Evolutionary conservation across 2,329 filamentous ascomycete genomes (phyloP).

Genomic region (Alternaria sp.): DNA sequence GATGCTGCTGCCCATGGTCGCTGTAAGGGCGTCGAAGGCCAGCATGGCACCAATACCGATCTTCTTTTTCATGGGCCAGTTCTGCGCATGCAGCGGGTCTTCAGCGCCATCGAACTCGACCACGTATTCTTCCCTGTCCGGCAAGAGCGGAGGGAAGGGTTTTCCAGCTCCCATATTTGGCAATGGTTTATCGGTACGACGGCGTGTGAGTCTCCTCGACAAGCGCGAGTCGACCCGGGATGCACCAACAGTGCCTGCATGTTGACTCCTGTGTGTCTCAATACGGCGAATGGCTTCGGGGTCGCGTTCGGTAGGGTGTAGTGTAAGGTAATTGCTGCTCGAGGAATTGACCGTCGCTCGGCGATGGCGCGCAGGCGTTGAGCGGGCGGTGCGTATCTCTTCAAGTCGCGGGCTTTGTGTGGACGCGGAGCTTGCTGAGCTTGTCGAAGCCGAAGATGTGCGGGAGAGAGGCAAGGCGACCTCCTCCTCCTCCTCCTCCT

Average conservation of each 20-base stretch:
- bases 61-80: constrained; percentile 85
- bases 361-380: constrained; percentile 26
- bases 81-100: constrained; percentile 86
- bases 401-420: constrained; percentile 35
- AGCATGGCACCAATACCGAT: constrained; percentile 71
- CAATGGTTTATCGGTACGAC: constrained; percentile 61
- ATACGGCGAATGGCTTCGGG: constrained; percentile 76
- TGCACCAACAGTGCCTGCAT: constrained; percentile 72
- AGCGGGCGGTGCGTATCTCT: constrained; percentile 42
- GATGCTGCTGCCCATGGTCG: constrained; percentile 68
- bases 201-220: constrained; percentile 52
- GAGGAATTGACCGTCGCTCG: constrained; percentile 34
- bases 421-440: constrained; percentile 26
- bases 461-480: constrained; percentile 35
- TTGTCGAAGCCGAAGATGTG: constrained; percentile 33
- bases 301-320: constrained; percentile 65
- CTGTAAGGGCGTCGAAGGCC: constrained; percentile 74
- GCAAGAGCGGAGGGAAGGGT: constrained; percentile 73
- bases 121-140: constrained; percentile 78
- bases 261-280: constrained; percentile 74
- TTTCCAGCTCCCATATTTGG: constrained; percentile 76
- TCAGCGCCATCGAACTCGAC: constrained; percentile 84
- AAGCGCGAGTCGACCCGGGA: constrained; percentile 52
- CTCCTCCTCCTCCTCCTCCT: constrained; percentile 38
- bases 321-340: constrained; percentile 33